phyloP scores from a whole-genome alignment of 345 rosid species.

The Lagerstroemia speciosa region DNA sequence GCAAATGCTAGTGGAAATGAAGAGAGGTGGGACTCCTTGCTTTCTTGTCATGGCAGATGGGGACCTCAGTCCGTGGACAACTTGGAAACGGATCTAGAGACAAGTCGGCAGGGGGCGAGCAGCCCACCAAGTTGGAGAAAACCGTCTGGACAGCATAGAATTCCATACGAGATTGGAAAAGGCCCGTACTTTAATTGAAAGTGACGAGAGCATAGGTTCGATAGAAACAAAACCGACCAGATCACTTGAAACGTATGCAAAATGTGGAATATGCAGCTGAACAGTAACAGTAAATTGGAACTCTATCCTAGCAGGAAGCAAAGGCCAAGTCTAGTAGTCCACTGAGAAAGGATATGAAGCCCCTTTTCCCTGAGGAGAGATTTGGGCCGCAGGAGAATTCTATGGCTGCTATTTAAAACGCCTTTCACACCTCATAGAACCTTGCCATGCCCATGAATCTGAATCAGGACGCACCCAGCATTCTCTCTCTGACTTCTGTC shows the following conservation, averaged over 20 bases:
- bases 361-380: neutral
- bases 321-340: no score
- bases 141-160: neutral
- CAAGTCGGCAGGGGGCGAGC: neutral
- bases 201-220: no score
- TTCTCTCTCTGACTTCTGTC: neutral
- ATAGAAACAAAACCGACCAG: no score
- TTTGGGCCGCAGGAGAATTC: constrained; percentile 11
- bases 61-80: neutral
- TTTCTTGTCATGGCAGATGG: neutral
- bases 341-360: neutral
- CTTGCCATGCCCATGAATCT: no score
- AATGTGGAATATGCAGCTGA: no score
- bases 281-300: neutral
- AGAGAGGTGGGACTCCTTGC: no score
- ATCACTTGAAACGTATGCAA: no score
- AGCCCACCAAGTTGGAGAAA: constrained; percentile 1
- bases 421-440: neutral
- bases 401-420: constrained; percentile 11
- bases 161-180: no score
- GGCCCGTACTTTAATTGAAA: no score
- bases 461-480: constrained; percentile 1
- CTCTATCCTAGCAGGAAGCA: neutral
- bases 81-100: neutral
- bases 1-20: no score